phyloP scores from a whole-genome alignment of 805 yeast genomes.

The Saturnispora diversa region DNA sequence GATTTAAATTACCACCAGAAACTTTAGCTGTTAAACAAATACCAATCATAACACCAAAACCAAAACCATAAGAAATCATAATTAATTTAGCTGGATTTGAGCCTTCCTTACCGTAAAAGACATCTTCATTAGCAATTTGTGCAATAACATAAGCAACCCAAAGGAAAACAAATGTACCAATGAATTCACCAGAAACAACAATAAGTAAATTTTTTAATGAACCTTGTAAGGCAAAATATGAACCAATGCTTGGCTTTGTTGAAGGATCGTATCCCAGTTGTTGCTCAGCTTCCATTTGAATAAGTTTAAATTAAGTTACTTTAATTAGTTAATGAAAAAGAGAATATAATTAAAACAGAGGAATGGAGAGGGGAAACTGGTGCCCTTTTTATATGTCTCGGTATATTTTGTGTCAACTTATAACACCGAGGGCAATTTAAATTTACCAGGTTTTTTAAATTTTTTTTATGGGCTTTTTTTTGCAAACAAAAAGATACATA shows the following conservation, averaged over 20 bases:
- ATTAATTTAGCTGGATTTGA: conserved; percentile 55
- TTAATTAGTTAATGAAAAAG: too few species aligned
- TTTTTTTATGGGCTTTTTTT: too few species aligned
- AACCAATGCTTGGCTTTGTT: conserved; percentile 20
- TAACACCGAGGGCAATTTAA: too few species aligned
- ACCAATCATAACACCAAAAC: conserved; percentile 72
- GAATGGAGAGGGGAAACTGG: not conserved
- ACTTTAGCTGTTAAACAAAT: conserved; percentile 63
- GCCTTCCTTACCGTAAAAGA: conserved; percentile 25
- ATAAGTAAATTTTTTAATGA: conserved; percentile 50
- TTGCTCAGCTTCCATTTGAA: conserved; percentile 31
- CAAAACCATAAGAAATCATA: conserved; percentile 82
- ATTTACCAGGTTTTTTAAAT: too few species aligned
- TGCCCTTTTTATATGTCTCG: too few species aligned
- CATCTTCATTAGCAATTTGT: conserved; percentile 57
- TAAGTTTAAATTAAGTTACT: too few species aligned
- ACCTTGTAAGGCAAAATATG: conserved; percentile 29
- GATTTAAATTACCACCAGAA: conserved; percentile 87
- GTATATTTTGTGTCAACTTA: too few species aligned
- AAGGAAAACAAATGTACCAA: conserved; percentile 78
- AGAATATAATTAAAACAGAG: too few species aligned
- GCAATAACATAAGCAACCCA: conserved; percentile 80
- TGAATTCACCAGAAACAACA: conserved; percentile 73
- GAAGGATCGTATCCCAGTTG: conserved; percentile 35
- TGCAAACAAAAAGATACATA: too few species aligned